phyloP scores from a whole-genome alignment of 2,329 filamentous ascomycete species.

The Fonsecaea nubica region DNA sequence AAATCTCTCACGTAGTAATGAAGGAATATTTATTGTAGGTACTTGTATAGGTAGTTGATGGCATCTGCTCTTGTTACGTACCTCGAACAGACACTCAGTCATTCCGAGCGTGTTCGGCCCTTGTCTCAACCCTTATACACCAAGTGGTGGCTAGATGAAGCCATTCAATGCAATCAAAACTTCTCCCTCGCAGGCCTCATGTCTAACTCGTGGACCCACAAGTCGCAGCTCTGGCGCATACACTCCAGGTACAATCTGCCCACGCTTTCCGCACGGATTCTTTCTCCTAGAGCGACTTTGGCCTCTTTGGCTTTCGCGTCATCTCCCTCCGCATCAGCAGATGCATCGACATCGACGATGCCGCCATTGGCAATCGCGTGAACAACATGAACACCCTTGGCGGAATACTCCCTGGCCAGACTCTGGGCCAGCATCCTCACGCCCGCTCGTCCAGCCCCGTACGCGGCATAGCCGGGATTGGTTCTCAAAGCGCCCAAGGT shows the following conservation, averaged over 20 bases:
- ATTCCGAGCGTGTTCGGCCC: no score
- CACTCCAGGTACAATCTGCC: slow-evolving; percentile 64
- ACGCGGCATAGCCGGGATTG: slow-evolving; percentile 61
- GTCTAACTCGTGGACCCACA: slow-evolving; percentile 62
- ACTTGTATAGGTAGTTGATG: no score
- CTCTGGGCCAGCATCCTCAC: slow-evolving; percentile 63
- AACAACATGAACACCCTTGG: slow-evolving; percentile 64
- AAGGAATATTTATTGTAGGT: no score
- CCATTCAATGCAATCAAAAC: slow-evolving; percentile 30
- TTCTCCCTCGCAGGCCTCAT: slow-evolving; percentile 48
- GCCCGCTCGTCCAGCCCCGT: slow-evolving; percentile 60
- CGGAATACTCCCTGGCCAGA: slow-evolving; percentile 63
- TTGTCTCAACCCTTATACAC: no score
- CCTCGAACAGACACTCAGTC: no score
- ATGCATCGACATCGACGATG: slow-evolving; percentile 41
- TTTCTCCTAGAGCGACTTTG: slow-evolving; percentile 59
- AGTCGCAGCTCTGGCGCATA: slow-evolving; percentile 55
- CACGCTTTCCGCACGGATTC: slow-evolving; percentile 65
- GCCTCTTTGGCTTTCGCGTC: slow-evolving; percentile 59
- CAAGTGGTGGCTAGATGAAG: no score
- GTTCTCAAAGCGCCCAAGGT: slow-evolving; percentile 62
- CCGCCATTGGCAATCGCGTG: slow-evolving; percentile 65
- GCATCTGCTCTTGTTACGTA: no score
- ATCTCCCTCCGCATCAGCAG: background rate
- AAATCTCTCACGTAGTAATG: no score